Percentiles rank a stretch among this genome's conserved stretches.
These are phyloP conservation scores for Suillus subalutaceus DNA, from an alignment of 768 basidiomycete genomes.

Conservation along the genomic window DNA sequence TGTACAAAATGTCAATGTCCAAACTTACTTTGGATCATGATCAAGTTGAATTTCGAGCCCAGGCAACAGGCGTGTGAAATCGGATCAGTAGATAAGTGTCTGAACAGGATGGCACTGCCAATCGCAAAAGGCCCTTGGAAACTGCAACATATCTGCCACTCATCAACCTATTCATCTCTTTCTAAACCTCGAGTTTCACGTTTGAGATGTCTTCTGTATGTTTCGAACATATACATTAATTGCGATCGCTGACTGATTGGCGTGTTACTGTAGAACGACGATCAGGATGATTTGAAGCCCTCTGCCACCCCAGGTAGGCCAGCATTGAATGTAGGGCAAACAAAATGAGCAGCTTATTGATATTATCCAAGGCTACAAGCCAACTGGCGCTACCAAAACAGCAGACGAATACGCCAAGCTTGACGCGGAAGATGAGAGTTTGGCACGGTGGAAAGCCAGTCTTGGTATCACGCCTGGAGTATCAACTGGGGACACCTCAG, in stretches of 20 bases:
- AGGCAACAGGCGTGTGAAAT: slow-evolving; percentile 63
- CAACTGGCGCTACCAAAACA: slow-evolving; percentile 58
- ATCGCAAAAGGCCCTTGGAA: slow-evolving; percentile 15
- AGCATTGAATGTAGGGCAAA: slow-evolving; percentile 9
- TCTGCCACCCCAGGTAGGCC: slow-evolving; percentile 64
- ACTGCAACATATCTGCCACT: slow-evolving; percentile 19
- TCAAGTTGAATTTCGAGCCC: neutral
- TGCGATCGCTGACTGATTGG: slow-evolving; percentile 8
- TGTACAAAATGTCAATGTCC: neutral
- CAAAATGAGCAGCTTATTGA: slow-evolving; percentile 10
- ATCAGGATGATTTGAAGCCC: slow-evolving; percentile 72
- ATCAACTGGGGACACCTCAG: slow-evolving; percentile 38
- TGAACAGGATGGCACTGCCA: slow-evolving; percentile 21
- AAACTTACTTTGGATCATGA: neutral
- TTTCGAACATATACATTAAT: slow-evolving; percentile 16
- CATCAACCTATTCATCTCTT: slow-evolving; percentile 15
- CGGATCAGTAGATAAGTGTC: slow-evolving; percentile 44
- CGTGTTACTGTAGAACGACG: slow-evolving; percentile 47
- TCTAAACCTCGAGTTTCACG: slow-evolving; percentile 4
- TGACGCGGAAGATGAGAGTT: slow-evolving; percentile 89
- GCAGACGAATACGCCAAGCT: slow-evolving; percentile 83
- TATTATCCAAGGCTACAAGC: slow-evolving; percentile 68
- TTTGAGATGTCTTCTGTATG: slow-evolving; percentile 58
- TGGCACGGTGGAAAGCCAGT: slow-evolving; percentile 95
- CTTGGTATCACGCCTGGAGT: slow-evolving; percentile 76